These are phyloP conservation scores for Diaporthe sp. DNA, from an alignment of 2,329 filamentous ascomycete genomes.

Conservation along the genomic window DNA sequence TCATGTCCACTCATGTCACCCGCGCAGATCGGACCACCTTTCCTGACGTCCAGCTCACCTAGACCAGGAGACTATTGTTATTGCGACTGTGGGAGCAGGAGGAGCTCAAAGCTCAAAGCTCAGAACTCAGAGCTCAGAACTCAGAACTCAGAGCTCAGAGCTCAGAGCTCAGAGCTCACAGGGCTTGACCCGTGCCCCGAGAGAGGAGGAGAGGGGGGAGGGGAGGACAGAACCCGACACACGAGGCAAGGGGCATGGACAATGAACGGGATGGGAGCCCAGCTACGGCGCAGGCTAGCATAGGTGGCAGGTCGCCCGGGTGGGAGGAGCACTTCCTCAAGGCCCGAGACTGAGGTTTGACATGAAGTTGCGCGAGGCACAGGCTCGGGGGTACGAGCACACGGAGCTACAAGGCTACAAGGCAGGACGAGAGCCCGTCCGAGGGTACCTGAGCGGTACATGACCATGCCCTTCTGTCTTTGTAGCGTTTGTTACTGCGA, in stretches of 20 bases:
- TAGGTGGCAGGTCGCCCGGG: neutral
- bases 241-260: neutral
- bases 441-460: slow-evolving; percentile 14
- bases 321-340: neutral
- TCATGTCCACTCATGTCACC: slow-evolving; percentile 19
- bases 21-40: slow-evolving; percentile 20
- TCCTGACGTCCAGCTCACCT: neutral
- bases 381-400: neutral
- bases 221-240: neutral
- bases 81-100: neutral
- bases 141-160: neutral
- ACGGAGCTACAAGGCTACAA: neutral
- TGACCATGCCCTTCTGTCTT: neutral
- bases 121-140: too few relatives aligned
- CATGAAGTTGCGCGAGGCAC: slow-evolving; percentile 2
- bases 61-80: slow-evolving; percentile 12
- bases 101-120: neutral
- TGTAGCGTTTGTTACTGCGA: neutral
- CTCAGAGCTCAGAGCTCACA: neutral
- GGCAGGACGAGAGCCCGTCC: neutral
- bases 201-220: neutral
- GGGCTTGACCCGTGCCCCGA: neutral
- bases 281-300: neutral
- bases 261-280: too few relatives aligned
- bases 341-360: slow-evolving; percentile 21